Percentiles rank a stretch among this genome's conserved stretches.
Evolutionary conservation across 345 rosid genomes (phyloP).

Genomic region (Populus simonii): DNA sequence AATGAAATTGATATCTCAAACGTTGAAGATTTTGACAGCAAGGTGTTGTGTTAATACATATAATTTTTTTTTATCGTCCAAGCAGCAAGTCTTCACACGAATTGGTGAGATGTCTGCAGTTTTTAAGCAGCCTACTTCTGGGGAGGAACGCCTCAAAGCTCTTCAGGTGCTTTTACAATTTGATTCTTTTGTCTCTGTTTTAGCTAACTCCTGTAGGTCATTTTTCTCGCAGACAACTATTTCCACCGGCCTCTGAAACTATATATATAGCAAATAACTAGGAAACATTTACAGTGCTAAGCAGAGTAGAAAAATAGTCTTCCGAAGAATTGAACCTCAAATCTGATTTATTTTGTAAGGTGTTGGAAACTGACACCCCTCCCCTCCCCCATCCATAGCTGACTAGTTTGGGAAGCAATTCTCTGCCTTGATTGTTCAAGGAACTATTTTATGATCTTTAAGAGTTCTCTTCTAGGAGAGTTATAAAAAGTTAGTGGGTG

Average conservation of each 20-base stretch:
- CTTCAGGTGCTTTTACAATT: slow-evolving; percentile 45
- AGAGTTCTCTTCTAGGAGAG: neutral
- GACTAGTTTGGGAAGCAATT: neutral
- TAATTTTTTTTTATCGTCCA: neutral
- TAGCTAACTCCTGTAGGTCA: neutral
- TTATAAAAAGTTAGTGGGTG: neutral
- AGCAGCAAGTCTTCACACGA: slow-evolving; percentile 49
- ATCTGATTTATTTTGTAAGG: no score
- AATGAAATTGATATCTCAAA: neutral
- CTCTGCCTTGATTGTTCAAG: neutral
- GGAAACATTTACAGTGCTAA: no score
- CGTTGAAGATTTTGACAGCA: neutral
- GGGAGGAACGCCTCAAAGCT: slow-evolving; percentile 50
- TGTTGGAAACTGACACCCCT: neutral
- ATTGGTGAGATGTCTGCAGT: slow-evolving; percentile 53
- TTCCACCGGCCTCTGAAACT: no score
- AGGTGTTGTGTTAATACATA: neutral
- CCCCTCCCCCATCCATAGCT: neutral
- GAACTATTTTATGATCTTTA: neutral
- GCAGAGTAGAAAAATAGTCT: no score
- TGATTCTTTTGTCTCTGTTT: neutral
- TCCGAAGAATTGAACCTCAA: no score
- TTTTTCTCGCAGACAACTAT: no score
- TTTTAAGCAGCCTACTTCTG: slow-evolving; percentile 46
- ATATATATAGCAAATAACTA: no score